Evolutionary conservation across 345 rosid genomes (phyloP), one percentile per base, ranked within the genome.

Genomic region (Microthlaspi erraticum): DNA sequence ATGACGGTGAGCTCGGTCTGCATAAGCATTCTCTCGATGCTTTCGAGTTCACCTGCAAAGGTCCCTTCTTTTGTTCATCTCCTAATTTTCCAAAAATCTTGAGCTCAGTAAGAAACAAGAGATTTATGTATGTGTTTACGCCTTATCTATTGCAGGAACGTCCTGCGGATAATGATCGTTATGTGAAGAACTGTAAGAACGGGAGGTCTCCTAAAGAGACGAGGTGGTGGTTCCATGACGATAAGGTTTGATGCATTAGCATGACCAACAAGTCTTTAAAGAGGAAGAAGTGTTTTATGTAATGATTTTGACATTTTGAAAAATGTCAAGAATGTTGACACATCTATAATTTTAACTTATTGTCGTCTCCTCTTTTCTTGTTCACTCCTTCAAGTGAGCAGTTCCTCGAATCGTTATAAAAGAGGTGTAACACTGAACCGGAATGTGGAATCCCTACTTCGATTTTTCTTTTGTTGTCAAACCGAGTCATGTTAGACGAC

Each of bases 171-270:
- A 94, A 91, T 7, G 98, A 91, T 48, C 97, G 97, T n/a, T 94
- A 91, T 63, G 96, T 91, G 72, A 89, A 77, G 92, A 89, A 94
- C 71, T 94, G 99, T 75, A 87, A 90, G 78, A 94, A 91, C 29
- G 99, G 99, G 4, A 82, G 93, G 68, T 91, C 98, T 66, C 99
- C 98, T 0, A 94, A 94, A 84, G 98, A 91, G 91, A 94, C 99
- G n/a, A 87, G 99, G 83, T 94, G 99, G 99, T 94, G 96, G 97
- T 94, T 94, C 83, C 97, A 94, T 63, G 99, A 91, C 42, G 96
- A 93, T 67, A 93, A 93, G 79, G 97, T 91, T 39, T 94, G 44
- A 60, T 32, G n/a, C 66, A 58, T n/a, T n/a, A n/a, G n/a, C 41
- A 48, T 13, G 36, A 19, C 58, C 14, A 64, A 6, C 3, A 46